phyloP scores from a whole-genome alignment of 768 basidiomycete species.

The Melanogaster broomeanus region DNA sequence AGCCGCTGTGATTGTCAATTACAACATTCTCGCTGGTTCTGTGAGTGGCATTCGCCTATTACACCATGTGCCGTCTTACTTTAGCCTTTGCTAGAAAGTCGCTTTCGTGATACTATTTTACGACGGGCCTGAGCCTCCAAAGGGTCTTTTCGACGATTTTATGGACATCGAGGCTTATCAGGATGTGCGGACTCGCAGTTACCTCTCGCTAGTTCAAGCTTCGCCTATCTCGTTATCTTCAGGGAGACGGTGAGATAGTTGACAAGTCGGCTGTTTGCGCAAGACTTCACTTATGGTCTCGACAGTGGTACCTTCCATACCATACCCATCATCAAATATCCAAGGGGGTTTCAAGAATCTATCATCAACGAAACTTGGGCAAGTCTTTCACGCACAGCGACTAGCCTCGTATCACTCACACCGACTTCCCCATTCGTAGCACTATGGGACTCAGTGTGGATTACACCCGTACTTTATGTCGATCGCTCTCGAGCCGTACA shows the following conservation, averaged over 20 bases:
- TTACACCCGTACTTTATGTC: no score
- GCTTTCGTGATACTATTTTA: conserved; percentile 52
- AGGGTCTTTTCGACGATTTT: conserved; percentile 33
- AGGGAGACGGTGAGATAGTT: conserved; percentile 23
- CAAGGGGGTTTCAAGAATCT: conserved; percentile 16
- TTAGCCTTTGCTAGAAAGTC: conserved; percentile 9
- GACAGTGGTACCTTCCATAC: conserved; percentile 23
- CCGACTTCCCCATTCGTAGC: no score
- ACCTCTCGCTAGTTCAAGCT: conserved; percentile 25
- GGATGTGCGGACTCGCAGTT: conserved; percentile 20
- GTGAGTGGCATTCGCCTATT: no score
- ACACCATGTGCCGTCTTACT: no score
- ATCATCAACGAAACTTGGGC: conserved; percentile 21
- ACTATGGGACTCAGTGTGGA: no score
- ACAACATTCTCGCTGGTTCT: conserved; percentile 22
- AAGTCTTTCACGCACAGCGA: conserved; percentile 1
- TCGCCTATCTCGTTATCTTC: conserved; percentile 14
- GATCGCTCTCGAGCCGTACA: no score
- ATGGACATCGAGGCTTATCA: conserved; percentile 12
- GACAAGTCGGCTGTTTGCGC: no score
- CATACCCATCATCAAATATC: conserved; percentile 22
- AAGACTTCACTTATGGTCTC: no score
- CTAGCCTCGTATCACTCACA: conserved; percentile 21
- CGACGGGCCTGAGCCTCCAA: conserved; percentile 41
- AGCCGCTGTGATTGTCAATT: conserved; percentile 44